A percentile compares a stretch with the other conserved stretches of the same genome.
Evolutionary conservation across 75 land plant species (phyloP).

Genomic region (Selaginella tamariscina): DNA sequence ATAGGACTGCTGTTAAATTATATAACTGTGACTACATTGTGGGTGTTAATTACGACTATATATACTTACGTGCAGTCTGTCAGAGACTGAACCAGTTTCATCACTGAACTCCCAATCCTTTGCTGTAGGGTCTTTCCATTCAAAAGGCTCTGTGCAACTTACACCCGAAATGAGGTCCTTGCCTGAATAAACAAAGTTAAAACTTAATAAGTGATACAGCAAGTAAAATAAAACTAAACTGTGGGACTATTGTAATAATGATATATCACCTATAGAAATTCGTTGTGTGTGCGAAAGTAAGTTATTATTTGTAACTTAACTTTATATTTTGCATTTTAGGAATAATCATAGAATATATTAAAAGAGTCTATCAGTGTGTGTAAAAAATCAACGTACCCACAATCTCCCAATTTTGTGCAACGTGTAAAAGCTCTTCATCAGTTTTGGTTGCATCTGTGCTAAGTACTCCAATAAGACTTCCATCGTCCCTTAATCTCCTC

Average conservation of each 20-base stretch:
- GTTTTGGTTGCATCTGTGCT: conserved; percentile 73
- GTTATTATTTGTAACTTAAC: too few relatives aligned
- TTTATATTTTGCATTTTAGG: too few relatives aligned
- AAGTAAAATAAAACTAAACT: background rate
- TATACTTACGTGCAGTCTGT: conserved; percentile 52
- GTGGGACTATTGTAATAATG: conserved; percentile 1
- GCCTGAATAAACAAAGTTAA: conserved; percentile 32
- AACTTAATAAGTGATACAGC: background rate
- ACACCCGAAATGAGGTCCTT: conserved; percentile 76
- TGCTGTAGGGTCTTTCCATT: conserved; percentile 59
- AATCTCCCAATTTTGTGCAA: conserved; percentile 71
- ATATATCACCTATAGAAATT: too few relatives aligned
- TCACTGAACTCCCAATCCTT: conserved; percentile 66
- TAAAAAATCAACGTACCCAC: conserved; percentile 43
- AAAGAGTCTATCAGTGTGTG: background rate
- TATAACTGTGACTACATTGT: background rate
- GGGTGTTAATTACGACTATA: too few relatives aligned
- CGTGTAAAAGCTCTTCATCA: conserved; percentile 59
- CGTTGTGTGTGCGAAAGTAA: too few relatives aligned
- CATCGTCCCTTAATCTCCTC: conserved; percentile 81
- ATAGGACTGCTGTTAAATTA: background rate
- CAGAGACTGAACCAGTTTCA: conserved; percentile 10
- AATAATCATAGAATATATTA: too few relatives aligned
- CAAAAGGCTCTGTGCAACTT: conserved; percentile 59
- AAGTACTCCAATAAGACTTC: conserved; percentile 80